Percentiles rank a stretch among this genome's conserved stretches.
Conservation (phyloP, 805 yeast species). For the Yarrowia bubula region DNA sequence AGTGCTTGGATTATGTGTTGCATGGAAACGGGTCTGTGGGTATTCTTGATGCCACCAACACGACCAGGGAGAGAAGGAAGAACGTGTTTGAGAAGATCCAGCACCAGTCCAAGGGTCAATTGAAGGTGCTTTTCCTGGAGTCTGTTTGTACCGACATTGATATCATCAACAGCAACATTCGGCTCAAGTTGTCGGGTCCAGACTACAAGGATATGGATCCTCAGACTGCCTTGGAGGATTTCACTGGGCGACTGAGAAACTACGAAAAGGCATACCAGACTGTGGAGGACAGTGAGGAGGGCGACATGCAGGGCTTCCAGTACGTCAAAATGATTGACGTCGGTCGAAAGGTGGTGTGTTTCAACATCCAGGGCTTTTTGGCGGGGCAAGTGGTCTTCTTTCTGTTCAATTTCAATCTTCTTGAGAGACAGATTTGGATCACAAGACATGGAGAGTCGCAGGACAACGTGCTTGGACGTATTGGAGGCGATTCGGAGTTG, state of each 20-base stretch:
- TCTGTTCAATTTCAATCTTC: conserved; percentile 79
- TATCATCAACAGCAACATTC: conserved; percentile 77
- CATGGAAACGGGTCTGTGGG: conserved; percentile 88
- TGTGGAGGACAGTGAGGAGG: conserved; percentile 76
- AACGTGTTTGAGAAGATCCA: conserved; percentile 49
- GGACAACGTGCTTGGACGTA: conserved; percentile 79
- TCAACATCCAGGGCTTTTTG: conserved; percentile 80
- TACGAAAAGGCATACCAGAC: conserved; percentile 90
- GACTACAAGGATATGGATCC: conserved; percentile 88
- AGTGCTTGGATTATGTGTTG: conserved; percentile 73
- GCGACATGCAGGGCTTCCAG: conserved; percentile 61
- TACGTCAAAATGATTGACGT: conserved; percentile 95
- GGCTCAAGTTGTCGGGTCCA: conserved; percentile 86
- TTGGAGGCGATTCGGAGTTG: conserved; percentile 86
- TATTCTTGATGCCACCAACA: conserved; percentile 89
- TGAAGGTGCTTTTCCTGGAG: conserved; percentile 82
- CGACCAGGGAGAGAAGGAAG: conserved; percentile 68
- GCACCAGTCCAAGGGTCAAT: conserved; percentile 44
- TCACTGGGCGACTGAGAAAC: conserved; percentile 72
- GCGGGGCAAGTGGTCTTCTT: conserved; percentile 93
- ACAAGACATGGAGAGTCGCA: conserved; percentile 92
- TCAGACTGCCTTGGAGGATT: conserved; percentile 73
- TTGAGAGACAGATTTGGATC: conserved; percentile 90
- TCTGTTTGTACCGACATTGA: conserved; percentile 79
- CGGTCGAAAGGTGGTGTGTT: conserved; percentile 90